These are phyloP conservation scores for Botryotinia narcissicola DNA, from an alignment of 2,329 filamentous ascomycete genomes.

Conservation along the genomic window DNA sequence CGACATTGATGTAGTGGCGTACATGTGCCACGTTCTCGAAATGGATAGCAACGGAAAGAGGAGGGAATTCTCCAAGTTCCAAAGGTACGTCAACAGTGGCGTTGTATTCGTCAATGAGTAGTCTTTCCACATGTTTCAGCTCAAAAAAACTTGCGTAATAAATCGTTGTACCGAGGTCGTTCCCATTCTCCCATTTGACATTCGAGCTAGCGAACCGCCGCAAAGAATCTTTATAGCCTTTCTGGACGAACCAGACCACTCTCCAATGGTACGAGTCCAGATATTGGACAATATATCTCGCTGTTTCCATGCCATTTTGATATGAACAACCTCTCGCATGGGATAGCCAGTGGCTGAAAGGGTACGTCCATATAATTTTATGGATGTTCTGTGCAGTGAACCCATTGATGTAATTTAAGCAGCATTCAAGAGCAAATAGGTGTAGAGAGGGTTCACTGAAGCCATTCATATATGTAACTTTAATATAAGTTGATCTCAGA, in stretches of 20 bases:
- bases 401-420: not conserved
- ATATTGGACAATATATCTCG: not conserved
- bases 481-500: not conserved
- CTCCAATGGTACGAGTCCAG: not conserved
- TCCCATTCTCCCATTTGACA: not conserved
- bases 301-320: not conserved
- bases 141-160: not conserved
- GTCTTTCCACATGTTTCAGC: not conserved
- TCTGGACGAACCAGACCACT: not conserved
- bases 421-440: not conserved
- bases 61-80: not conserved
- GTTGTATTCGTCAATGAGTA: not conserved
- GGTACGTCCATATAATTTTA: not conserved
- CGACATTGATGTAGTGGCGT: not conserved
- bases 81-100: not conserved
- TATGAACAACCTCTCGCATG: not conserved
- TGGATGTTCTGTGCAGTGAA: too few relatives aligned
- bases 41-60: not conserved
- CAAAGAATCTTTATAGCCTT: fast-evolving
- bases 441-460: not conserved
- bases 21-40: not conserved
- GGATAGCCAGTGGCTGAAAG: not conserved
- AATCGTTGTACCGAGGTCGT: not conserved
- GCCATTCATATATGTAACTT: not conserved
- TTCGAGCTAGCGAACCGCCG: fast-evolving